Conservation (phyloP, 2,329 filamentous ascomycete species). For the Colletotrichum simmondsii region DNA sequence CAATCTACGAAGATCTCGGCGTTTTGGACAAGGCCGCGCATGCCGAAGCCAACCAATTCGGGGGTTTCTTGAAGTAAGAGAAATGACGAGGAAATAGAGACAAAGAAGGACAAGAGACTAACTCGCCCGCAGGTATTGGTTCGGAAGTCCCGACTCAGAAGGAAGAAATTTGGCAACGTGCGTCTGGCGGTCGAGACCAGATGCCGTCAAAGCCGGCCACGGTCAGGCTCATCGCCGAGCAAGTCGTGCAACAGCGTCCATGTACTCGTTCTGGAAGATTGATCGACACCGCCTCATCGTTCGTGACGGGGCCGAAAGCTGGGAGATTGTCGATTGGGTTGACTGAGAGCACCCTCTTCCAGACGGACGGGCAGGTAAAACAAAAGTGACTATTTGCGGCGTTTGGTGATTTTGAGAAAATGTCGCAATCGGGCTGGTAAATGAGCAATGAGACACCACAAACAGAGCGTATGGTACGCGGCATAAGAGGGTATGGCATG, state of each 20-base stretch:
- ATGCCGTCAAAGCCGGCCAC: constrained; percentile 68
- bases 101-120: constrained; percentile 3
- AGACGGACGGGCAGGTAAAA: background rate
- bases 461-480: background rate
- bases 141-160: constrained; percentile 76
- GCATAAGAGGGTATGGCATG: background rate
- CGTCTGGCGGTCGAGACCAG: constrained; percentile 70
- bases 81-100: constrained; percentile 35
- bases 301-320: constrained; percentile 70
- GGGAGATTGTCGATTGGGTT: constrained; percentile 72
- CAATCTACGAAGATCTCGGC: constrained; percentile 73
- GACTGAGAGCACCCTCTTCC: constrained; percentile 38
- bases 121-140: constrained; percentile 77
- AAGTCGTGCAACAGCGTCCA: constrained; percentile 71
- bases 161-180: constrained; percentile 86
- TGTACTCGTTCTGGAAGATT: constrained; percentile 75
- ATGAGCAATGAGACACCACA: constrained; percentile 16
- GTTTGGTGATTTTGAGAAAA: constrained; percentile 19
- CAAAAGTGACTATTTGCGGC: constrained; percentile 15
- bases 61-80: constrained; percentile 78
- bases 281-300: constrained; percentile 77
- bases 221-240: constrained; percentile 73
- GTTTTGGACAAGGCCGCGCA: constrained; percentile 83
- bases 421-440: constrained; percentile 26
- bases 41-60: constrained; percentile 80